A percentile compares a stretch with the other conserved stretches of the same genome.
These are phyloP conservation scores for Acanthamoeba lenticulata DNA, from an alignment of 208 protist genomes.

Conservation along the genomic window DNA sequence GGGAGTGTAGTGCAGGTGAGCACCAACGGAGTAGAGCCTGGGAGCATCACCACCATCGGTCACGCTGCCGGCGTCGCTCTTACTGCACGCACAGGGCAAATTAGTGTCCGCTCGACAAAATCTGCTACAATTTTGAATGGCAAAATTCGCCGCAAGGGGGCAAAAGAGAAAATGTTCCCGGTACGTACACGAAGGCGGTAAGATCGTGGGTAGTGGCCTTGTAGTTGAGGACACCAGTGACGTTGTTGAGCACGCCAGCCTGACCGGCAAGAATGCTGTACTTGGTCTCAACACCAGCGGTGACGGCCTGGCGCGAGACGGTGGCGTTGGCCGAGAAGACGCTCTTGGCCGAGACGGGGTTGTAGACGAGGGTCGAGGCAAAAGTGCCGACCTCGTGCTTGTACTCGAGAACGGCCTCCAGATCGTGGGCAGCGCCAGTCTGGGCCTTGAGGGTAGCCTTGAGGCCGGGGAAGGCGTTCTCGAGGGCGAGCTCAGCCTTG, in stretches of 20 bases:
- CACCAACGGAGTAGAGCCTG: neutral
- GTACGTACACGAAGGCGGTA: neutral
- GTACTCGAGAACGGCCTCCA: neutral
- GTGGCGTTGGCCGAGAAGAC: neutral
- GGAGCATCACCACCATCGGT: neutral
- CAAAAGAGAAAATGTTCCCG: neutral
- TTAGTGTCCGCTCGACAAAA: neutral
- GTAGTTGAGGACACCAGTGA: neutral
- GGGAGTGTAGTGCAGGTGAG: constrained; percentile 8
- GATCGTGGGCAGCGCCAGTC: neutral
- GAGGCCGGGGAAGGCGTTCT: neutral
- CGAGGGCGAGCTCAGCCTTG: neutral
- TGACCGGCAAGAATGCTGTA: neutral
- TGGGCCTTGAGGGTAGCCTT: constrained; percentile 17
- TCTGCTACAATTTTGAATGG: neutral
- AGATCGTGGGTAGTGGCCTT: neutral
- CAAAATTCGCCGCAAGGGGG: neutral
- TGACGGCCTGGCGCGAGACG: neutral
- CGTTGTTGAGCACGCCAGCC: neutral
- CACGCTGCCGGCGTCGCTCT: neutral
- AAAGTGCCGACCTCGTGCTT: neutral
- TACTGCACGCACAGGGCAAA: neutral
- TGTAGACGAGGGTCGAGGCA: neutral
- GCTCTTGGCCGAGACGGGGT: neutral
- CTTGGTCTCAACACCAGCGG: neutral